phyloP scores from a whole-genome alignment of 805 yeast species.

The Lachancea quebecensis region DNA sequence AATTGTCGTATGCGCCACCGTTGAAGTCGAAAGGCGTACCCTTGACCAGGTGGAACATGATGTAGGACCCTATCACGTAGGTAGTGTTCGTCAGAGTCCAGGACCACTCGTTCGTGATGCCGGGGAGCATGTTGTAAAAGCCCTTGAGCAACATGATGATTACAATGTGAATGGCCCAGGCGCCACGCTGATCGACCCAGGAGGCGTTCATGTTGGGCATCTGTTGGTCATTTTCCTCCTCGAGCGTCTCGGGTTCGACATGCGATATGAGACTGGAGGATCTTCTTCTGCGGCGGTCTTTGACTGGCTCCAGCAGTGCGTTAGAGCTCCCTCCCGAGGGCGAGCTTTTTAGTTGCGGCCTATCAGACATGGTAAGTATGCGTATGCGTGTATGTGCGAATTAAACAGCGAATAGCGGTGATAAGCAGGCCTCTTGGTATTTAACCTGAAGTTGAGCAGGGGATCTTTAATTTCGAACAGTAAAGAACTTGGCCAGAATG shows the following conservation, averaged over 20 bases:
- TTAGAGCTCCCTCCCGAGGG: constrained; percentile 21
- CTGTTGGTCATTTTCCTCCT: constrained; percentile 86
- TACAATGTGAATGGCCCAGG: constrained; percentile 90
- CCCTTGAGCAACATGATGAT: constrained; percentile 67
- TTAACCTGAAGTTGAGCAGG: too few relatives aligned
- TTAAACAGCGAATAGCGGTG: too few relatives aligned
- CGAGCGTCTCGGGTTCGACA: constrained; percentile 86
- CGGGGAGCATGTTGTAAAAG: constrained; percentile 72
- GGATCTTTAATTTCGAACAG: too few relatives aligned
- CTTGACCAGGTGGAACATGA: constrained; percentile 94
- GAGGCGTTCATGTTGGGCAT: constrained; percentile 87
- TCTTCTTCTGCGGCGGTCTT: constrained; percentile 51
- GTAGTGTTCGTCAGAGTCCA: constrained; percentile 94
- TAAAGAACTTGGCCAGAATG: too few relatives aligned
- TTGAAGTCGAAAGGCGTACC: constrained; percentile 98
- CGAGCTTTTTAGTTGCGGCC: constrained; percentile 21
- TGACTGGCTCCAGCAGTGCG: constrained; percentile 25
- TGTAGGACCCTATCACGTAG: constrained; percentile 83
- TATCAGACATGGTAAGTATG: constrained; percentile 2
- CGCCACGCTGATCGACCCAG: constrained; percentile 95
- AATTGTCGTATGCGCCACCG: constrained; percentile 89
- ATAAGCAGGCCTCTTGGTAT: too few relatives aligned
- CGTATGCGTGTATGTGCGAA: too few relatives aligned
- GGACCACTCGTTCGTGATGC: constrained; percentile 72
- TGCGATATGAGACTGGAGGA: constrained; percentile 88